phyloP scores from a whole-genome alignment of 306 rosid species.

The Inga leiocalycina region DNA sequence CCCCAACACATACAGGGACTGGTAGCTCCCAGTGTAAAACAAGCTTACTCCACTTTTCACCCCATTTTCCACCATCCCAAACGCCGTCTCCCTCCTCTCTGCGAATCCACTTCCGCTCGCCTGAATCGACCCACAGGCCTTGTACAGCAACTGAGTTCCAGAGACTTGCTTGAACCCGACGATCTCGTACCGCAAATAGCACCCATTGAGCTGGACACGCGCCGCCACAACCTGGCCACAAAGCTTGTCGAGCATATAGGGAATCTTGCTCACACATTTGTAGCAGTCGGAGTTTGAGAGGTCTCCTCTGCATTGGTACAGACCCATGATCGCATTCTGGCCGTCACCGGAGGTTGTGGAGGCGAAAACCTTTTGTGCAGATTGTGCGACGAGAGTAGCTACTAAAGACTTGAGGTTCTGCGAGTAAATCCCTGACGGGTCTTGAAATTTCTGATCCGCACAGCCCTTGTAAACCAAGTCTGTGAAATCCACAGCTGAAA shows the following conservation, averaged over 20 bases:
- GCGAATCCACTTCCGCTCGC: conserved; percentile 62
- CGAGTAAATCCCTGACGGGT: conserved; percentile 50
- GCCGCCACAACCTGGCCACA: conserved; percentile 69
- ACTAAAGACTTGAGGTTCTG: conserved; percentile 60
- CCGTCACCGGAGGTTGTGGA: conserved; percentile 57
- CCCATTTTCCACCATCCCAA: conserved; percentile 62
- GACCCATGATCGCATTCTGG: conserved; percentile 47
- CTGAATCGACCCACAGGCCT: conserved; percentile 58
- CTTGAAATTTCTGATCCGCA: conserved; percentile 61
- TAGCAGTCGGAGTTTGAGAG: conserved; percentile 61
- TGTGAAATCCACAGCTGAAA: conserved; percentile 48
- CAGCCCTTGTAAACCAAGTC: conserved; percentile 79
- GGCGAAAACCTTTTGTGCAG: conserved; percentile 62
- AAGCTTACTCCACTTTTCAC: conserved; percentile 55
- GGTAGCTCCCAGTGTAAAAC: conserved; percentile 75
- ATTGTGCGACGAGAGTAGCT: conserved; percentile 46
- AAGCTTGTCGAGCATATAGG: conserved; percentile 42
- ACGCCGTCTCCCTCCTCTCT: conserved; percentile 60
- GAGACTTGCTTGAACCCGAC: conserved; percentile 67
- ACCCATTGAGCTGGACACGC: conserved; percentile 80
- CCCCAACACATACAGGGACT: conserved; percentile 75
- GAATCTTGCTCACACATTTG: conserved; percentile 59
- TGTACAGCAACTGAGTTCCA: conserved; percentile 56
- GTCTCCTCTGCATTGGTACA: conserved; percentile 95
- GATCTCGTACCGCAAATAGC: conserved; percentile 71